Conservation (phyloP, 139 green algal genomes). For the Chlorella ohadii region DNA sequence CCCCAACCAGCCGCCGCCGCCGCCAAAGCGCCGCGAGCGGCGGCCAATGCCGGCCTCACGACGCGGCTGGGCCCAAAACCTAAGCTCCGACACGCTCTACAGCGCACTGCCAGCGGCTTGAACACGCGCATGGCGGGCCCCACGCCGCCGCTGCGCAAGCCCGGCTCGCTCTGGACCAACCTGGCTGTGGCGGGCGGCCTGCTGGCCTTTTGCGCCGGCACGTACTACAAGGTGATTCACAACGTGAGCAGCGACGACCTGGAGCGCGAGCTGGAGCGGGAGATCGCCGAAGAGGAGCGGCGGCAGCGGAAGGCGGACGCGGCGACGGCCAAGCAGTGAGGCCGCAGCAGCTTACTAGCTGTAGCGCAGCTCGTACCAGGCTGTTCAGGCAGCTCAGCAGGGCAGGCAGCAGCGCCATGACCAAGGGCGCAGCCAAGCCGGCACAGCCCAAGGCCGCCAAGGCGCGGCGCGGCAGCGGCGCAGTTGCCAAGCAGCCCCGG, state of each 20-base stretch:
- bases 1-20: no score
- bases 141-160: not conserved
- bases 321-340: conserved; percentile 9
- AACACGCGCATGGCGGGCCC: not conserved
- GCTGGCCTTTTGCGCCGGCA: conserved; percentile 49
- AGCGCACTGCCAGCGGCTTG: no score
- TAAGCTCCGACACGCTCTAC: not conserved
- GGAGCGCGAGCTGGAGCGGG: conserved; percentile 55
- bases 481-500: no score
- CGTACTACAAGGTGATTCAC: conserved; percentile 61
- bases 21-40: no score
- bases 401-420: no score
- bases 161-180: conserved; percentile 30
- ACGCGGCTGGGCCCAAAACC: not conserved
- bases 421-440: no score
- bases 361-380: no score
- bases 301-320: not conserved
- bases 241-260: conserved; percentile 58
- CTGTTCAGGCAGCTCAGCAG: no score
- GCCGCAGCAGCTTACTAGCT: no score
- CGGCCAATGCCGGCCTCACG: not conserved
- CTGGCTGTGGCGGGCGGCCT: conserved; percentile 51
- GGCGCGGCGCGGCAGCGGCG: no score
- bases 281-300: conserved; percentile 33
- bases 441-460: no score